These are phyloP conservation scores for Macrolepiota fuliginosa DNA, from an alignment of 768 basidiomycete genomes.

Conservation along the genomic window DNA sequence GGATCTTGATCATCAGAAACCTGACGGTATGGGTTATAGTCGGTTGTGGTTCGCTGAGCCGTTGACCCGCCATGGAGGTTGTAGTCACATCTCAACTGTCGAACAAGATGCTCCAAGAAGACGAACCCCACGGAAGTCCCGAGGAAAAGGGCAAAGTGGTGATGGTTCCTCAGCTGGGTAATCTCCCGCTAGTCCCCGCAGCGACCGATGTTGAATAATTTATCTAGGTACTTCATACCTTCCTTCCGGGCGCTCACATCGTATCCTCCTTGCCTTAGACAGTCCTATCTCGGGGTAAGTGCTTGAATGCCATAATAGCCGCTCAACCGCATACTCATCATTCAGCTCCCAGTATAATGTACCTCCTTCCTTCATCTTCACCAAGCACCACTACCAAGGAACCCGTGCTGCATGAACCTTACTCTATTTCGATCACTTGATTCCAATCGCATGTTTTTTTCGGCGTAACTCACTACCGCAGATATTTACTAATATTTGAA, in stretches of 20 bases:
- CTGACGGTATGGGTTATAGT: constrained; percentile 42
- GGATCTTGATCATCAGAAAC: constrained; percentile 42
- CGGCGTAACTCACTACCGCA: too few species aligned
- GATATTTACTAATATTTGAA: too few species aligned
- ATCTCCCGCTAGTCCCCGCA: constrained; percentile 5
- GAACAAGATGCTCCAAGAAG: constrained; percentile 61
- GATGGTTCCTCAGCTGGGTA: constrained; percentile 68
- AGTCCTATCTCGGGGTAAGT: constrained; percentile 34
- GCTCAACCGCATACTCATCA: neutral
- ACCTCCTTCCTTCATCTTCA: neutral
- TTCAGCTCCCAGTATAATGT: neutral
- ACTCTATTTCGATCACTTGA: neutral
- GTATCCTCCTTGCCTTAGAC: constrained; percentile 34
- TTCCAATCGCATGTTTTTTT: neutral
- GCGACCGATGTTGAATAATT: neutral
- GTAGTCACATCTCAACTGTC: constrained; percentile 68
- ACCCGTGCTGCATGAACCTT: neutral
- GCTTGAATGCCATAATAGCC: too few species aligned
- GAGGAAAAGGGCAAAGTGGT: constrained; percentile 61
- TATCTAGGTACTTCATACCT: constrained; percentile 35
- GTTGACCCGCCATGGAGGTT: constrained; percentile 21
- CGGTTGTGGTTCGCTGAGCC: neutral
- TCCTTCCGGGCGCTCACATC: constrained; percentile 33
- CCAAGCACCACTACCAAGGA: neutral
- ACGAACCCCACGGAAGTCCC: constrained; percentile 65